Percentiles rank a stretch among this genome's conserved stretches.
phyloP scores from a whole-genome alignment of 179 eudicot species.

The Nepenthes alata region DNA sequence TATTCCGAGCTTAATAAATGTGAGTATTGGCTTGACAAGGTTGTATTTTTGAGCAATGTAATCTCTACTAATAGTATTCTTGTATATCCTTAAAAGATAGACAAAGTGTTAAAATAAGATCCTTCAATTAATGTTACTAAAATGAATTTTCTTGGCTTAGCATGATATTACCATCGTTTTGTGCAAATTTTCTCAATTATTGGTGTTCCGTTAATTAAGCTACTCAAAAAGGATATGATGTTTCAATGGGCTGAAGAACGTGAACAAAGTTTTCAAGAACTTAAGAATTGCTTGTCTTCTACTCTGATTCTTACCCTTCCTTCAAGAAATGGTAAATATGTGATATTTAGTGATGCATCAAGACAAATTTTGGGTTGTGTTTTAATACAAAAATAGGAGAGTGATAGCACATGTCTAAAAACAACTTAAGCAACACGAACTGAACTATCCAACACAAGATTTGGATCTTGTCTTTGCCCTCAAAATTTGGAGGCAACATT shows the following conservation, averaged over 20 bases:
- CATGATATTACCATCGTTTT: background rate
- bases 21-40: background rate
- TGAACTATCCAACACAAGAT: background rate
- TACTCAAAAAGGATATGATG: background rate
- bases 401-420: background rate
- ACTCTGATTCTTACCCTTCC: background rate
- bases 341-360: background rate
- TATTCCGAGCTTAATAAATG: background rate
- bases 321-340: background rate
- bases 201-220: background rate
- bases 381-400: background rate
- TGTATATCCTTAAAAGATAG: background rate
- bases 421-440: background rate
- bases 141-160: background rate
- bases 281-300: background rate
- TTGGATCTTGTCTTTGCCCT: background rate
- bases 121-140: background rate
- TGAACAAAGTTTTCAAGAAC: background rate
- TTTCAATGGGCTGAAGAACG: background rate
- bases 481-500: slow-evolving; percentile 1
- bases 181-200: background rate
- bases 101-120: background rate
- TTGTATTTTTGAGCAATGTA: background rate
- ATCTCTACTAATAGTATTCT: background rate
- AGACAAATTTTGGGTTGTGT: background rate